These are phyloP conservation scores for Cytospora piceae DNA, from an alignment of 2,329 filamentous ascomycete genomes.

Conservation along the genomic window DNA sequence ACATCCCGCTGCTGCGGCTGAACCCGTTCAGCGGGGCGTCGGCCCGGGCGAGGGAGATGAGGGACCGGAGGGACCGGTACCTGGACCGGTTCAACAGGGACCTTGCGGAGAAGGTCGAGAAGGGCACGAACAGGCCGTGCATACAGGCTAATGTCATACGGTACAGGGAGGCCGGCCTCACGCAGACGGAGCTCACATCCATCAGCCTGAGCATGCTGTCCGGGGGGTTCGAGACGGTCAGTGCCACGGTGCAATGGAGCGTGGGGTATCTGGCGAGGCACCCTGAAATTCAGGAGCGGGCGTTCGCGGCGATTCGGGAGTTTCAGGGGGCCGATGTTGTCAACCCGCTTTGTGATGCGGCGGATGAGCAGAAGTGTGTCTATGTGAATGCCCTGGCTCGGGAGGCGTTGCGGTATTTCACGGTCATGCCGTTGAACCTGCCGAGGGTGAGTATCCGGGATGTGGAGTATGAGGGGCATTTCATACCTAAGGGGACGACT, in stretches of 20 bases:
- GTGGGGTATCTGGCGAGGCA: slow-evolving; percentile 36
- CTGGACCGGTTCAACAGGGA: slow-evolving; percentile 21
- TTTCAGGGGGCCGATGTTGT: slow-evolving; percentile 44
- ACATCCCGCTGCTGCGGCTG: slow-evolving; percentile 28
- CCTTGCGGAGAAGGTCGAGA: slow-evolving; percentile 21
- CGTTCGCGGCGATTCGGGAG: slow-evolving; percentile 61
- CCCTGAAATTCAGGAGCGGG: slow-evolving; percentile 60
- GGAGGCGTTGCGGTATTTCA: slow-evolving; percentile 67
- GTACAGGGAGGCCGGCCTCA: slow-evolving; percentile 28
- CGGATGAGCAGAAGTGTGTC: slow-evolving; percentile 66
- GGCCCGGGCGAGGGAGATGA: slow-evolving; percentile 25
- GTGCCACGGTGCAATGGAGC: slow-evolving; percentile 31
- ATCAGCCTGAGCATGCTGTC: slow-evolving; percentile 58
- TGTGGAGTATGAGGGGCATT: slow-evolving; percentile 57
- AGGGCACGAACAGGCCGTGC: slow-evolving; percentile 26
- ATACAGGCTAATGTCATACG: slow-evolving; percentile 30
- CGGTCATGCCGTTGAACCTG: slow-evolving; percentile 67
- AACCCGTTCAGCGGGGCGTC: slow-evolving; percentile 26
- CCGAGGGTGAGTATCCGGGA: slow-evolving; percentile 63
- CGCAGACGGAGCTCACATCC: slow-evolving; percentile 38
- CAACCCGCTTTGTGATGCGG: slow-evolving; percentile 58
- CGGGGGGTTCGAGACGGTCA: slow-evolving; percentile 39
- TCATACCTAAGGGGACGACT: slow-evolving; percentile 63
- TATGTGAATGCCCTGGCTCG: slow-evolving; percentile 69
- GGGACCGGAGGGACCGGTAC: slow-evolving; percentile 27